Conservation (phyloP, 2,329 filamentous ascomycete species). For the Akanthomyces muscarius region DNA sequence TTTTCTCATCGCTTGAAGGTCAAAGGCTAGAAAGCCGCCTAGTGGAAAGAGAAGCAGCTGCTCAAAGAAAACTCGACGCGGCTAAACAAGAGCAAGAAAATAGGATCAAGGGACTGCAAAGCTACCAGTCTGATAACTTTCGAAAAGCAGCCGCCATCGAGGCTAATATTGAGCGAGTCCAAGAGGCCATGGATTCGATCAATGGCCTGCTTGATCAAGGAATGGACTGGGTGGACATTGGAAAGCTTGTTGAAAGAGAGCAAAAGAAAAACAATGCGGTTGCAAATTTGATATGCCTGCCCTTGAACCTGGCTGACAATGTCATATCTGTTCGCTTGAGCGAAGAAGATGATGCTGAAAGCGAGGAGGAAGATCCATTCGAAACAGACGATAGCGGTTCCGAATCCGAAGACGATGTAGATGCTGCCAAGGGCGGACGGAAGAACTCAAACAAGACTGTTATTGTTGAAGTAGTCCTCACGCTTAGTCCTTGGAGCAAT, state of each 20-base stretch:
- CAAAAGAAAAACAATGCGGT: slow-evolving; percentile 78
- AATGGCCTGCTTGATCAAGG: slow-evolving; percentile 88
- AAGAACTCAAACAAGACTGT: slow-evolving; percentile 50
- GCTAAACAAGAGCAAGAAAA: slow-evolving; percentile 79
- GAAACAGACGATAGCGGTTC: slow-evolving; percentile 64
- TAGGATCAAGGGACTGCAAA: slow-evolving; percentile 77
- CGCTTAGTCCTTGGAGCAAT: slow-evolving; percentile 80
- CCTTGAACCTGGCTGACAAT: slow-evolving; percentile 86
- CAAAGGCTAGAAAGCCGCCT: slow-evolving; percentile 84
- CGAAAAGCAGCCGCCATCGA: slow-evolving; percentile 88
- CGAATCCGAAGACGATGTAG: slow-evolving; percentile 29
- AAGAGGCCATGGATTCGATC: slow-evolving; percentile 88
- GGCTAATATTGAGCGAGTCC: slow-evolving; percentile 83
- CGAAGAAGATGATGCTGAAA: slow-evolving; percentile 63
- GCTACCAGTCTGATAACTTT: slow-evolving; percentile 75
- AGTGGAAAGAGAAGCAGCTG: slow-evolving; percentile 74
- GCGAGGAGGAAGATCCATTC: slow-evolving; percentile 54
- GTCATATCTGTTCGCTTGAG: slow-evolving; percentile 75
- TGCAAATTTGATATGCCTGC: slow-evolving; percentile 79
- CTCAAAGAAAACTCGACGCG: slow-evolving; percentile 80
- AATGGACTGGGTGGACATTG: slow-evolving; percentile 97
- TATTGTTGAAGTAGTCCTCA: slow-evolving; percentile 79
- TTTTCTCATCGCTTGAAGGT: slow-evolving; percentile 93
- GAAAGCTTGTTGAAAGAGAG: slow-evolving; percentile 81
- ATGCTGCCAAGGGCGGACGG: slow-evolving; percentile 29